These are phyloP conservation scores for Malassezia psittaci DNA, from an alignment of 1,284 basidiomycete species.

Conservation along the genomic window DNA sequence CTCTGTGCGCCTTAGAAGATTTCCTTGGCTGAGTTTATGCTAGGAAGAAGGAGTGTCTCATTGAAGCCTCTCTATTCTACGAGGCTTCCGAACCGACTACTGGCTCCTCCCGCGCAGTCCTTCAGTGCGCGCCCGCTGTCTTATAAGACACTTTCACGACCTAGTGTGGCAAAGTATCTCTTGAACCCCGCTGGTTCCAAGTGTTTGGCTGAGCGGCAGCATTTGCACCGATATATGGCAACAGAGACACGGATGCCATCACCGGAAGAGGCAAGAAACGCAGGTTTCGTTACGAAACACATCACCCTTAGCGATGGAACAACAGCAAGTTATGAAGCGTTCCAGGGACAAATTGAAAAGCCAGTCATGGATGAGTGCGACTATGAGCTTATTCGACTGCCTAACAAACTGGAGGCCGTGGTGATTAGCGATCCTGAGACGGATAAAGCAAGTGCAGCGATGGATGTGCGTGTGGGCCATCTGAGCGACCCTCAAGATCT, in stretches of 20 bases:
- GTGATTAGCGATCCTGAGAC: slow-evolving; percentile 75
- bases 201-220: too few species aligned
- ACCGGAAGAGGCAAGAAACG: not conserved
- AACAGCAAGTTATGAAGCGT: not conserved
- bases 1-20: not conserved
- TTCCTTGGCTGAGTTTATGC: slow-evolving; percentile 5
- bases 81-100: not conserved
- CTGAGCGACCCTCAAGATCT: slow-evolving; percentile 65
- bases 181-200: not conserved
- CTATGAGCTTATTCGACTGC: slow-evolving; percentile 62
- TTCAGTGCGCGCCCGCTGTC: not conserved
- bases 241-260: not conserved
- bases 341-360: slow-evolving; percentile 20
- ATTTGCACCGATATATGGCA: too few species aligned
- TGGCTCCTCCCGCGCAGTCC: not conserved
- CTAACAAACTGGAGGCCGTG: slow-evolving; percentile 77
- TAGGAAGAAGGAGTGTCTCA: not conserved
- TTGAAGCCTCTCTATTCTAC: not conserved
- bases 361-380: slow-evolving; percentile 25
- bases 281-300: not conserved
- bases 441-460: slow-evolving; percentile 87
- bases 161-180: not conserved
- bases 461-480: slow-evolving; percentile 92
- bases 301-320: slow-evolving; percentile 1
- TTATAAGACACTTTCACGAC: not conserved